phyloP scores from a whole-genome alignment of 768 basidiomycete genomes.

The Boletellus emodensis region DNA sequence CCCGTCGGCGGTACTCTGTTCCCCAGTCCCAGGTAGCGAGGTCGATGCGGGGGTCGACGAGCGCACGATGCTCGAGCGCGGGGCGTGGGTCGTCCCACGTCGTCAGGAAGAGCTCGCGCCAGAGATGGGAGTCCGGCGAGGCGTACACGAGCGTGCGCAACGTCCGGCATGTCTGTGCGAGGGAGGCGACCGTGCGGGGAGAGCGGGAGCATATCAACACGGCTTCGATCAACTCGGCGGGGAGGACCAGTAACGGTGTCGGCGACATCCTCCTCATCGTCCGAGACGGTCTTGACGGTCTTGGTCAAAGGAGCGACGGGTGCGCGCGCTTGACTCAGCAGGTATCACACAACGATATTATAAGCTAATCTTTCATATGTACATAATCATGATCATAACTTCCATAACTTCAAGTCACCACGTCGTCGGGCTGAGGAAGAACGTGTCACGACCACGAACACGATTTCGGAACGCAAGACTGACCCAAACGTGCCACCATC shows the following conservation, averaged over 20 bases:
- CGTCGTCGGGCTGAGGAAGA: not conserved
- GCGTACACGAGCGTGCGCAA: conserved; percentile 35
- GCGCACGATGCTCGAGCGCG: conserved; percentile 25
- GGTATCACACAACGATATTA: no score
- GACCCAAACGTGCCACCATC: conserved; percentile 27
- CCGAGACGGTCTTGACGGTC: conserved; percentile 4
- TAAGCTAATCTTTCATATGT: no score
- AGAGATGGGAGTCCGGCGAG: conserved; percentile 37
- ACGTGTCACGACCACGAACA: not conserved
- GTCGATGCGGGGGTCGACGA: conserved; percentile 23
- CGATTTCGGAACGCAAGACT: not conserved
- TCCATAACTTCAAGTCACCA: not conserved
- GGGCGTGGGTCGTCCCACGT: conserved; percentile 49
- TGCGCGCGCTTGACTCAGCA: no score
- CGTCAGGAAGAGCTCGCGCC: conserved; percentile 46
- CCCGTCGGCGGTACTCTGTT: conserved; percentile 21
- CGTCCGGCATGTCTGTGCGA: conserved; percentile 36
- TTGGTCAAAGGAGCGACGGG: not conserved
- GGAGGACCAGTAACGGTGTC: conserved; percentile 22
- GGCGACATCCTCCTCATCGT: not conserved
- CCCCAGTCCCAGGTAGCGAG: conserved; percentile 22
- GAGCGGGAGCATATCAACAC: conserved; percentile 28
- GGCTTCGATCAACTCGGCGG: conserved; percentile 40
- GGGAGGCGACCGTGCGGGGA: conserved; percentile 33
- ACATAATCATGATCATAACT: no score